Base-by-base conservation (phyloP, 202 grass and related monocot genomes). In the Zizania palustris region DNA sequence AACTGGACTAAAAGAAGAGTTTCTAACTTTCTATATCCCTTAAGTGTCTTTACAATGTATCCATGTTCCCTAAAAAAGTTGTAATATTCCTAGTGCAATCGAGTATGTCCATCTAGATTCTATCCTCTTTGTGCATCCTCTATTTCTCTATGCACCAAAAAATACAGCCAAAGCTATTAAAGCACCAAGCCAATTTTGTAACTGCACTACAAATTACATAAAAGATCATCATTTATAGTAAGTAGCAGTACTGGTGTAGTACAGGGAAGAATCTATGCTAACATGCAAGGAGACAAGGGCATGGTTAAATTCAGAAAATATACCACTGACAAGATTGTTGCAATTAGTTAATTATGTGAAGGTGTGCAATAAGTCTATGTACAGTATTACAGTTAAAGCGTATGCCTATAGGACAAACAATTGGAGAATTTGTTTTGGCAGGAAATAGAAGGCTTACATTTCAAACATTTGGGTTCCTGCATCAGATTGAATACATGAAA, bases 401-500 rank as follows among this genome's bases (percentile, higher is more conserved):
- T 38, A 40, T 53, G 19, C 9, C 45, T 61, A 54, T 43, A 74
- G 70, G 55, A 62, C 43, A 67, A 68, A 63, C 19, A 74, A 70
- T 75, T 21, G 66, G 46, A 69, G 40, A 4, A 57, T 66, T 86
- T 60, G 14, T 3, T 37, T 82, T 59, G 61, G 66, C 20, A 71
- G 22, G 14, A 82, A 76, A 85, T 65, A 64, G 28, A 85, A 80
- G 46, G 45, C 87, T 93, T 93, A 93, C 85, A 4, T 46, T 75
- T 90, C 76, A 85, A 49, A 63, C 45, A 48, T 69, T 42, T 22
- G 73, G 62, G 49, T 28, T 7, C 65, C 72, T 80, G 66, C 72
- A 60, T 85, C 82, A 39, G 71, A 83, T 49, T 88, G 85, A 59
- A 82, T 63, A 59, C 45, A 76, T 46, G 87, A 69, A 77, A 69